These are phyloP conservation scores for Sporothrix sp. DNA, from an alignment of 2,329 filamentous ascomycete species.

Conservation along the genomic window DNA sequence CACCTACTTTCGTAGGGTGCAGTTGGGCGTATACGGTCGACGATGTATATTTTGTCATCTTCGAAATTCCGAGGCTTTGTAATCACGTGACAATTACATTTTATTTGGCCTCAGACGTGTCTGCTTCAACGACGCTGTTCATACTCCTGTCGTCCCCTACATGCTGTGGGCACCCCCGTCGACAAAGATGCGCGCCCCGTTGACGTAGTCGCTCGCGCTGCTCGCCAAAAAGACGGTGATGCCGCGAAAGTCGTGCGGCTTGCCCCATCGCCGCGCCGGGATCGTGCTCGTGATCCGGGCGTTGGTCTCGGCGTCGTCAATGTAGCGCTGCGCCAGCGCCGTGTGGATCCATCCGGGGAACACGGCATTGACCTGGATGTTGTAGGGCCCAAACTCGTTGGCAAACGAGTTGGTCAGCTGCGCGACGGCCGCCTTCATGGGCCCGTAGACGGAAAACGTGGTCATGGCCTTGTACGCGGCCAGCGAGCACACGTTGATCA, in stretches of 20 bases:
- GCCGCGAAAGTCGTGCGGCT: constrained; percentile 43
- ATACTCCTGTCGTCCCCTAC: background rate
- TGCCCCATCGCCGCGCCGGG: constrained; percentile 45
- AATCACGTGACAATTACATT: too few species aligned
- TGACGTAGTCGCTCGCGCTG: background rate
- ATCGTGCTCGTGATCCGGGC: background rate
- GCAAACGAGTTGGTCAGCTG: constrained; percentile 18
- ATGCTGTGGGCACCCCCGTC: background rate
- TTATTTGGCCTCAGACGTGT: too few species aligned
- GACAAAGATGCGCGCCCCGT: background rate
- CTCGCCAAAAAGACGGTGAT: constrained; percentile 51
- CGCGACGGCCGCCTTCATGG: constrained; percentile 16
- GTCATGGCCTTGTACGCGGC: constrained; percentile 15
- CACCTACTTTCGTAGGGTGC: too few species aligned
- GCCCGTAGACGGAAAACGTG: constrained; percentile 16
- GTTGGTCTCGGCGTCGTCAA: constrained; percentile 38
- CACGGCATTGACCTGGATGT: constrained; percentile 16
- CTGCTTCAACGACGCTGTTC: background rate
- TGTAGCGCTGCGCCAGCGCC: constrained; percentile 9
- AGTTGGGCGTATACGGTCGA: too few species aligned
- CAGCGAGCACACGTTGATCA: constrained; percentile 18
- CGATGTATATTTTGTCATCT: too few species aligned
- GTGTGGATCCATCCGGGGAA: constrained; percentile 13
- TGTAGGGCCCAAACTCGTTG: constrained; percentile 16
- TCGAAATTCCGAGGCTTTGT: too few species aligned